Evolutionary conservation across 176 grass and related monocot species (phyloP).

Genomic region (Oryza officinalis): DNA sequence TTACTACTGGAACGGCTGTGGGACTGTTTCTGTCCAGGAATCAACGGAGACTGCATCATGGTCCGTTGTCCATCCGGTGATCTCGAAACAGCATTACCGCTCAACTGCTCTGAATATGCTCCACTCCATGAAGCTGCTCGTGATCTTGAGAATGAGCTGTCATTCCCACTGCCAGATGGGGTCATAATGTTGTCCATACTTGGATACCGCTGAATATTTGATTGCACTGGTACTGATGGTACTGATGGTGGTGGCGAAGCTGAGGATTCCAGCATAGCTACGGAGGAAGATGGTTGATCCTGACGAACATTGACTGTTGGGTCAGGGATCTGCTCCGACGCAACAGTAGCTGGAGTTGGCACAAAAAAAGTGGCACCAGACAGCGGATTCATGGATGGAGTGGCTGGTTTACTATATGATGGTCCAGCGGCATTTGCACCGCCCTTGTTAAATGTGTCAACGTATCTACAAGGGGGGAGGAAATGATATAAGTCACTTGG

Average conservation of each 20-base stretch:
- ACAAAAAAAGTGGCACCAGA: slow-evolving; percentile 72
- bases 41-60: slow-evolving; percentile 30
- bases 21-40: slow-evolving; percentile 28
- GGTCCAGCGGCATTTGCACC: slow-evolving; percentile 37
- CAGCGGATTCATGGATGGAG: slow-evolving; percentile 48
- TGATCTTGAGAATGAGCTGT: slow-evolving; percentile 44
- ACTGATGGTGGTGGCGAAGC: slow-evolving; percentile 36
- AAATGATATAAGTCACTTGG: background rate
- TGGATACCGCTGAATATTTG: slow-evolving; percentile 52
- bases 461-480: slow-evolving; percentile 55
- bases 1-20: slow-evolving; percentile 46
- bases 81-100: background rate
- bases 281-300: slow-evolving; percentile 15
- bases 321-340: slow-evolving; percentile 35
- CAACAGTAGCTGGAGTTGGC: slow-evolving; percentile 41
- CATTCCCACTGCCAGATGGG: slow-evolving; percentile 26
- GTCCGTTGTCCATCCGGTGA: slow-evolving; percentile 34
- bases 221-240: slow-evolving; percentile 18
- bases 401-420: slow-evolving; percentile 54
- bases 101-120: slow-evolving; percentile 45
- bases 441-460: slow-evolving; percentile 95
- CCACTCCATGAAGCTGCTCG: slow-evolving; percentile 84
- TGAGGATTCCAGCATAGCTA: slow-evolving; percentile 26
- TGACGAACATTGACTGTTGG: background rate
- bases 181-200: slow-evolving; percentile 67